phyloP scores from a whole-genome alignment of 768 basidiomycete species.

The Rhizopogon vinicolor region DNA sequence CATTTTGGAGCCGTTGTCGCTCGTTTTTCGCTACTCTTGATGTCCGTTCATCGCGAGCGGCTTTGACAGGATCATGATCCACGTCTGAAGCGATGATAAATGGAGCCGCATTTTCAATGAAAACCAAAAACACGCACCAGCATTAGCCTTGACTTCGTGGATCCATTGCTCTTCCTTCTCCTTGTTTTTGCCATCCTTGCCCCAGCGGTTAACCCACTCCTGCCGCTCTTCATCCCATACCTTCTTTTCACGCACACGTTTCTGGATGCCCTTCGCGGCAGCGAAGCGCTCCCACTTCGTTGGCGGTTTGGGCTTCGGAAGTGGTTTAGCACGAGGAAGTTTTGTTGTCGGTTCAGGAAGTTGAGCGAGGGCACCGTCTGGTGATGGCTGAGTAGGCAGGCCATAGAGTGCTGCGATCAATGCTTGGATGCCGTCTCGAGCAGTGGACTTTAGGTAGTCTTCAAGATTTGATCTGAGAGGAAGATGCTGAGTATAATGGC shows the following conservation, averaged over 20 bases:
- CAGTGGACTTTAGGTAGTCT: slow-evolving; percentile 70
- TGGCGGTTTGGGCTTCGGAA: slow-evolving; percentile 87
- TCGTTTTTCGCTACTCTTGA: slow-evolving; percentile 82
- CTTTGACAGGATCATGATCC: slow-evolving; percentile 75
- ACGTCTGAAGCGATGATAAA: slow-evolving; percentile 43
- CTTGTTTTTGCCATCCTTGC: slow-evolving; percentile 85
- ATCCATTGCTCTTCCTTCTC: slow-evolving; percentile 86
- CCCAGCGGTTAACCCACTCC: slow-evolving; percentile 91
- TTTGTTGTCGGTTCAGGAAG: slow-evolving; percentile 74
- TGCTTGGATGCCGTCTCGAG: slow-evolving; percentile 78
- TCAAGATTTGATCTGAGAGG: slow-evolving; percentile 66
- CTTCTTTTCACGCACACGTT: slow-evolving; percentile 71
- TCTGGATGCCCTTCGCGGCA: slow-evolving; percentile 87
- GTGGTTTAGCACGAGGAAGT: slow-evolving; percentile 86
- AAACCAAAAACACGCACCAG: slow-evolving; percentile 48
- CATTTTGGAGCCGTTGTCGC: slow-evolving; percentile 67
- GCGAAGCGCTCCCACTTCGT: slow-evolving; percentile 99
- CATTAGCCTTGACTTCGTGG: slow-evolving; percentile 82
- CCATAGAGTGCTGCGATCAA: slow-evolving; percentile 78
- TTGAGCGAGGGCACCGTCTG: slow-evolving; percentile 78
- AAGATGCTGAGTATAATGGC: not conserved
- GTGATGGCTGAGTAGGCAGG: slow-evolving; percentile 70
- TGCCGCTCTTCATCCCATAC: slow-evolving; percentile 95
- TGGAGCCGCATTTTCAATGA: not conserved
- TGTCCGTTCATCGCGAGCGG: slow-evolving; percentile 75